A percentile compares a stretch with the other conserved stretches of the same genome.
Conservation (phyloP, 306 rosid genomes). For the Castanea crenata region DNA sequence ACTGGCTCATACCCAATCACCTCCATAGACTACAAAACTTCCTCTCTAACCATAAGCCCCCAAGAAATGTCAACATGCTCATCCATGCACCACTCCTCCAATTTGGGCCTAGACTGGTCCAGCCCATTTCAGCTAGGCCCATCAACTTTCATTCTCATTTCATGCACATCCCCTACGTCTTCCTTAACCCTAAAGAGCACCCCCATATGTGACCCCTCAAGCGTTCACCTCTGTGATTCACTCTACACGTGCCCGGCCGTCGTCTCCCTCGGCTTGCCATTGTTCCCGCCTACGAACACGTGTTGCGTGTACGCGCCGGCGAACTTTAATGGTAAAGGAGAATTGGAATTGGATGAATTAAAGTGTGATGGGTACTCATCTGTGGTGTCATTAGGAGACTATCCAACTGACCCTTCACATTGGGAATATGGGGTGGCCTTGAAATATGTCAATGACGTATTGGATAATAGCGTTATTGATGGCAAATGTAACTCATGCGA, state of each 20-base stretch:
- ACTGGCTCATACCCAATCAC: slow-evolving; percentile 52
- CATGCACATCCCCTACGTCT: slow-evolving; percentile 43
- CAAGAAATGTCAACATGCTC: slow-evolving; percentile 60
- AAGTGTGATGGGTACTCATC: slow-evolving; percentile 49
- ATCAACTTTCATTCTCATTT: slow-evolving; percentile 64
- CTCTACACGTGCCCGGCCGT: slow-evolving; percentile 62
- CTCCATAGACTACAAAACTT: slow-evolving; percentile 53
- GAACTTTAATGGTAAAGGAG: slow-evolving; percentile 41
- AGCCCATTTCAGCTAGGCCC: slow-evolving; percentile 57
- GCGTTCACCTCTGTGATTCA: slow-evolving; percentile 56
- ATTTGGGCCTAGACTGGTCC: slow-evolving; percentile 56
- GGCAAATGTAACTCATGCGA: slow-evolving; percentile 51
- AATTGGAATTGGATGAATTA: slow-evolving; percentile 37
- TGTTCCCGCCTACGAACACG: slow-evolving; percentile 52
- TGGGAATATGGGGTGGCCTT: slow-evolving; percentile 64
- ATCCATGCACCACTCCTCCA: slow-evolving; percentile 44
- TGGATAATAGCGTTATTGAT: slow-evolving; percentile 34
- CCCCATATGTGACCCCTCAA: slow-evolving; percentile 46
- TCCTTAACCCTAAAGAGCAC: slow-evolving; percentile 35
- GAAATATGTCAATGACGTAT: slow-evolving; percentile 36
- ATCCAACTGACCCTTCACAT: slow-evolving; percentile 42
- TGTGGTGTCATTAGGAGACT: slow-evolving; percentile 45
- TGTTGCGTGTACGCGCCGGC: slow-evolving; percentile 72
- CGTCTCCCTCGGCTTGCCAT: slow-evolving; percentile 36
- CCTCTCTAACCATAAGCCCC: slow-evolving; percentile 52